Conservation (phyloP, 768 basidiomycete genomes). For the Trametes elegans region DNA sequence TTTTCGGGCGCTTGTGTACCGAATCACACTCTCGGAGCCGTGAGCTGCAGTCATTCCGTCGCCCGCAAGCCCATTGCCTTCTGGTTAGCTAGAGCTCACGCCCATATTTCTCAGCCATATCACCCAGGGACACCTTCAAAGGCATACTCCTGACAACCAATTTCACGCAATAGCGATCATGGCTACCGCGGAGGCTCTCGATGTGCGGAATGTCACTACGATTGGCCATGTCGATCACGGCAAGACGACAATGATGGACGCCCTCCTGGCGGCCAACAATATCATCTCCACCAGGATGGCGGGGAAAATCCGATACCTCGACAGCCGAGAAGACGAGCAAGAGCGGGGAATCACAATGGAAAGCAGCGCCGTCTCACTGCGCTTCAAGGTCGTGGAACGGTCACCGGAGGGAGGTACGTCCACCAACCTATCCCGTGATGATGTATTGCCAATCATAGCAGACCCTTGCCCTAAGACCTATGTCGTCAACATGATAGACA, state of each 20-base stretch:
- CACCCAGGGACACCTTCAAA: no score
- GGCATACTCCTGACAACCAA: no score
- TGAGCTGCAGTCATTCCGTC: no score
- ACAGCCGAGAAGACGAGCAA: conserved; percentile 95
- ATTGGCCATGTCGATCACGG: conserved; percentile 95
- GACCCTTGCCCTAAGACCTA: conserved; percentile 61
- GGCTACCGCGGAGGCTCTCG: conserved; percentile 26
- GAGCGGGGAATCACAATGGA: conserved; percentile 99
- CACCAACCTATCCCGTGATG: conserved; percentile 3
- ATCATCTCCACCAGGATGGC: conserved; percentile 95
- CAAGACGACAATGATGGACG: conserved; percentile 94
- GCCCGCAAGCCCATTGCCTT: no score
- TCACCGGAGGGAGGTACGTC: conserved; percentile 54
- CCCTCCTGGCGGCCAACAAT: conserved; percentile 93
- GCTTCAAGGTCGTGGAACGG: conserved; percentile 76
- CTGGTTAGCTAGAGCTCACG: no score
- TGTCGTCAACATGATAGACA: conserved; percentile 95
- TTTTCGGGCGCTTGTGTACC: no score
- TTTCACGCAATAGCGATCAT: no score
- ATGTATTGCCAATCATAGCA: conserved; percentile 34
- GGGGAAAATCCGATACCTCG: conserved; percentile 93
- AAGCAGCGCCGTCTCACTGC: conserved; percentile 88
- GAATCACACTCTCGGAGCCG: no score
- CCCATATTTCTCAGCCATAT: no score
- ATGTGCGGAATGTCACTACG: conserved; percentile 79